Evolutionary conservation across 768 basidiomycete genomes (phyloP).

Genomic region (Leccinum incarnatum): DNA sequence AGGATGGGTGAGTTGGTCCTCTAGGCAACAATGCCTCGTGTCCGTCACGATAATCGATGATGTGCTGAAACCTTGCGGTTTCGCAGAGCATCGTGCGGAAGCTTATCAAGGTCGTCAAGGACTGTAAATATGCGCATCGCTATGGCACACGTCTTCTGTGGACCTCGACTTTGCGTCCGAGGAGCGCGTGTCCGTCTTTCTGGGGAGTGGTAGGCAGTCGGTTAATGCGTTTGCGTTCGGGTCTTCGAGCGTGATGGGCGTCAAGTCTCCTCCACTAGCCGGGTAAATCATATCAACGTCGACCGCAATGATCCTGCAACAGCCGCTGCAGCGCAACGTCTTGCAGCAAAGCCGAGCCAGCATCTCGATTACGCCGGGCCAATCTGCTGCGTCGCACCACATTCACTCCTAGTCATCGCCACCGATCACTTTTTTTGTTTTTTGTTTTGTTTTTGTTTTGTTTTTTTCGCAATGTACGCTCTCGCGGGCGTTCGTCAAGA

Average conservation of each 20-base stretch:
- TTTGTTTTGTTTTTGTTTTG: too few species aligned
- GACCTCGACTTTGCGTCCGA: slow-evolving; percentile 74
- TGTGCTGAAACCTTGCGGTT: slow-evolving; percentile 7
- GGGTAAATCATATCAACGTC: too few species aligned
- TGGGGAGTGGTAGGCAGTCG: slow-evolving; percentile 38
- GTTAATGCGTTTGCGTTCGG: slow-evolving; percentile 45
- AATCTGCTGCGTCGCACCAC: slow-evolving; percentile 9
- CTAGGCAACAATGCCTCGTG: background rate
- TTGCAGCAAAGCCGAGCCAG: slow-evolving; percentile 43
- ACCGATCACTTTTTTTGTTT: too few species aligned
- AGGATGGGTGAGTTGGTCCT: slow-evolving; percentile 60
- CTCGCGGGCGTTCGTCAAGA: slow-evolving; percentile 75
- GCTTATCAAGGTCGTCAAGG: too few species aligned
- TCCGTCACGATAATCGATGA: background rate
- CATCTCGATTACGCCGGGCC: slow-evolving; percentile 25
- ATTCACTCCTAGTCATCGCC: slow-evolving; percentile 35
- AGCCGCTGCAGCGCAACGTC: slow-evolving; percentile 49
- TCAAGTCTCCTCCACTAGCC: too few species aligned
- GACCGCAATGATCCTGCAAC: too few species aligned
- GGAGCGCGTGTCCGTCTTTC: slow-evolving; percentile 40
- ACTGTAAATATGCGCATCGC: too few species aligned
- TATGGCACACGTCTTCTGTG: slow-evolving; percentile 30
- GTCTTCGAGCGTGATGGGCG: too few species aligned
- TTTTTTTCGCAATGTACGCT: slow-evolving; percentile 65
- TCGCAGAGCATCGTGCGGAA: background rate